These are phyloP conservation scores for Phytopythium mirpurense DNA, from an alignment of 352 stramenopile species.

Conservation along the genomic window DNA sequence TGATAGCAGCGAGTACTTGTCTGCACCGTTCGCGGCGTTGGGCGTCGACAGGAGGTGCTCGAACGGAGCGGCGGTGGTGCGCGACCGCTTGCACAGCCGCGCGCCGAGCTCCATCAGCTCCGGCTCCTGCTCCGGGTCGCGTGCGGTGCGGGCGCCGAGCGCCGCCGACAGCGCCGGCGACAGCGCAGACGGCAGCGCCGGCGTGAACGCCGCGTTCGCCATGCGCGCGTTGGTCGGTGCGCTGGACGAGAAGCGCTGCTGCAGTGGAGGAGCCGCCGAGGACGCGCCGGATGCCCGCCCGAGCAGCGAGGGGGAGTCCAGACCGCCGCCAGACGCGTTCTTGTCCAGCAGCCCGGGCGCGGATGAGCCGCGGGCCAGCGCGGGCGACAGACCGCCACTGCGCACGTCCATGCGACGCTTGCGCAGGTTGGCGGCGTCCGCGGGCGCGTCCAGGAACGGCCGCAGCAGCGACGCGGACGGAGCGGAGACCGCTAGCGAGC, in stretches of 20 bases:
- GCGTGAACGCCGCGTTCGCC: constrained; percentile 9
- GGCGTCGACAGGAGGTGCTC: constrained; percentile 3
- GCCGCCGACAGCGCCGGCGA: constrained; percentile 17
- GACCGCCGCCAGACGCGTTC: constrained; percentile 1
- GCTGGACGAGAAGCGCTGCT: constrained; percentile 19
- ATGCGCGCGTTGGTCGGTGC: constrained; percentile 6
- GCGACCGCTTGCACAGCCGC: constrained; percentile 22
- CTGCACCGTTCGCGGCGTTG: not conserved
- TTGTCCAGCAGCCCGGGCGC: constrained; percentile 9
- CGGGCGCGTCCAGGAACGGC: constrained; percentile 13
- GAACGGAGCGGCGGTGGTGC: constrained; percentile 7
- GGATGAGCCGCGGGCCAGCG: constrained; percentile 10
- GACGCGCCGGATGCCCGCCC: constrained; percentile 1
- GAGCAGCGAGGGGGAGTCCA: constrained; percentile 7
- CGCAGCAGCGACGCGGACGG: constrained; percentile 13
- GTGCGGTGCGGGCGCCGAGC: constrained; percentile 10
- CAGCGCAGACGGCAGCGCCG: constrained; percentile 9
- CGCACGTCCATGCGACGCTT: constrained; percentile 23
- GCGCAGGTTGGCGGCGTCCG: constrained; percentile 8
- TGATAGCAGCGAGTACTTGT: constrained; percentile 5
- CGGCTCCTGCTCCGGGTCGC: constrained; percentile 32
- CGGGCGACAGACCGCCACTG: constrained; percentile 9
- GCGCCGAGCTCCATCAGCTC: constrained; percentile 11
- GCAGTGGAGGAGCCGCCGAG: constrained; percentile 5
- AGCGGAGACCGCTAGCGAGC: constrained; percentile 3